phyloP scores from a whole-genome alignment of 2,329 filamentous ascomycete genomes.

The Trichoderma atrobrunneum region DNA sequence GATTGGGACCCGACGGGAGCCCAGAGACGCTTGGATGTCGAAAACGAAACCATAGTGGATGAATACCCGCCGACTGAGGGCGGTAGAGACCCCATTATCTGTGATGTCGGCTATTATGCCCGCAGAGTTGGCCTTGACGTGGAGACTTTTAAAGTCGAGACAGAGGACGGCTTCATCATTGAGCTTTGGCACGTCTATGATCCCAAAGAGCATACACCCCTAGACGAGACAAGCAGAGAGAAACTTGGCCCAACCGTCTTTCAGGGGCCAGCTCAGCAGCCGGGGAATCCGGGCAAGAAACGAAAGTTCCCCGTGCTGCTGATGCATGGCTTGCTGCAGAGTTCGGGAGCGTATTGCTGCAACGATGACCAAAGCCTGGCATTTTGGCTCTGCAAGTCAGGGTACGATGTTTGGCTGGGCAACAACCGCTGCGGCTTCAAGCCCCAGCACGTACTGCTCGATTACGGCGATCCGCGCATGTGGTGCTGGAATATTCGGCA shows the following conservation, averaged over 20 bases:
- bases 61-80: conserved; percentile 75
- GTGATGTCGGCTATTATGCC: conserved; percentile 83
- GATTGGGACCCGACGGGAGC: conserved; percentile 57
- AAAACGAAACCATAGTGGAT: conserved; percentile 44
- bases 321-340: conserved; percentile 86
- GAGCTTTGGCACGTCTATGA: conserved; percentile 88
- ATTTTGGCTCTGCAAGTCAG: conserved; percentile 87
- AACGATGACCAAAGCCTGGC: conserved; percentile 88
- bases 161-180: conserved; percentile 90
- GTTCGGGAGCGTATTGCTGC: conserved; percentile 80
- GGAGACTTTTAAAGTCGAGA: conserved; percentile 80
- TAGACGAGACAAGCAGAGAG: conserved; percentile 48
- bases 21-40: conserved; percentile 37
- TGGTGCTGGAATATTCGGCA: conserved; percentile 96
- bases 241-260: conserved; percentile 62
- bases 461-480: conserved; percentile 79
- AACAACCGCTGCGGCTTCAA: conserved; percentile 88
- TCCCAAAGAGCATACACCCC: conserved; percentile 65
- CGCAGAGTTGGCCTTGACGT: conserved; percentile 82
- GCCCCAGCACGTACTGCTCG: conserved; percentile 70
- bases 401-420: conserved; percentile 93
- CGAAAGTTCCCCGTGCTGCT: conserved; percentile 79
- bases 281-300: conserved; percentile 39
- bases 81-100: conserved; percentile 72
- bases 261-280: conserved; percentile 37